Percentiles rank a stretch among this genome's conserved stretches.
Evolutionary conservation across 2,329 filamentous ascomycete genomes (phyloP).

Genomic region (Penicillium aurantiogriseum): DNA sequence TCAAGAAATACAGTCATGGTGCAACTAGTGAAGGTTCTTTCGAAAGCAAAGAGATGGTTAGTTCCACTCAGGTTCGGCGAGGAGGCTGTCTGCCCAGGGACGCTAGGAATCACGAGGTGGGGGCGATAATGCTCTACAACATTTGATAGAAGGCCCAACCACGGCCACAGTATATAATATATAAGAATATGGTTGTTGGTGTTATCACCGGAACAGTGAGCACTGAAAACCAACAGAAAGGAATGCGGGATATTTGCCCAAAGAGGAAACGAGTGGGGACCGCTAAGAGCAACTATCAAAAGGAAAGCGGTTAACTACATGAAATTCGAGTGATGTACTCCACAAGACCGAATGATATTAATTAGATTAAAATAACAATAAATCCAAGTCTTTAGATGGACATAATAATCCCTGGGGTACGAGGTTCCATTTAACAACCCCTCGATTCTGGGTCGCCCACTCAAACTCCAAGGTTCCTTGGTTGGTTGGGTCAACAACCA

Average conservation of each 20-base stretch:
- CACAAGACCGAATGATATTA: background rate
- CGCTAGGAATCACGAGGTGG: background rate
- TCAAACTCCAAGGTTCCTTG: background rate
- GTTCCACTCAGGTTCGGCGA: background rate
- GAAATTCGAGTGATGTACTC: background rate
- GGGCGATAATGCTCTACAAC: background rate
- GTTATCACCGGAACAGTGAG: background rate
- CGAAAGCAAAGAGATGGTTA: background rate
- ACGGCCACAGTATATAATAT: background rate
- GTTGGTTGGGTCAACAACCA: background rate
- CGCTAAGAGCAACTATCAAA: background rate
- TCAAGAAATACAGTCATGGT: background rate
- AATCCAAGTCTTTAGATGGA: background rate
- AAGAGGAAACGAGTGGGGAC: background rate
- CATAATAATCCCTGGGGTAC: background rate
- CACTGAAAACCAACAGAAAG: background rate
- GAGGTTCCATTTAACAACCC: background rate
- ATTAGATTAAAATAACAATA: background rate
- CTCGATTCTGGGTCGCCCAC: background rate
- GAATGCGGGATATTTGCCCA: background rate
- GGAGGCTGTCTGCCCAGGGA: background rate
- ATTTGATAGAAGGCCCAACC: background rate
- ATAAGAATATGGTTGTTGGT: background rate
- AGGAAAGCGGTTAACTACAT: constrained; percentile 1
- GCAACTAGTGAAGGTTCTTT: background rate